These are phyloP conservation scores for Stemphylium lycopersici DNA, from an alignment of 2,329 filamentous ascomycete genomes.

Conservation along the genomic window DNA sequence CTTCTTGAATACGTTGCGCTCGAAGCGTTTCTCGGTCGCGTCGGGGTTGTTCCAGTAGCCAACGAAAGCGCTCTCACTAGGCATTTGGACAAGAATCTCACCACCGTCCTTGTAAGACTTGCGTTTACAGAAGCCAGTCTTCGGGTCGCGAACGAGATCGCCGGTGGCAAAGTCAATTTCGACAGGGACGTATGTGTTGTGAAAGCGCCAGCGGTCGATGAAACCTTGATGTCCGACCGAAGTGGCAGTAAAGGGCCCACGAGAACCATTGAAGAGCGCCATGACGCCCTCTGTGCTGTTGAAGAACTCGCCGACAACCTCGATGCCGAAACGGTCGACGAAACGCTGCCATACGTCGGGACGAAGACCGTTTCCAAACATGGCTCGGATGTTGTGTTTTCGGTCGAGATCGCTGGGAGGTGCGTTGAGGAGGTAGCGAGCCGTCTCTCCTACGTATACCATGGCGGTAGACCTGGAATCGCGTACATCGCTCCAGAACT, in stretches of 20 bases:
- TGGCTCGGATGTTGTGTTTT: conserved; percentile 63
- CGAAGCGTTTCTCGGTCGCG: conserved; percentile 65
- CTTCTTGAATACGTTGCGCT: conserved; percentile 54
- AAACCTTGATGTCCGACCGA: conserved; percentile 75
- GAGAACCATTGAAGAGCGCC: conserved; percentile 63
- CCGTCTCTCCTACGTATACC: conserved; percentile 79
- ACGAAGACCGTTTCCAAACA: conserved; percentile 71
- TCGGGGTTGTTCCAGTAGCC: conserved; percentile 73
- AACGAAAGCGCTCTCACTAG: conserved; percentile 64
- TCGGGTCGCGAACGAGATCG: conserved; percentile 68
- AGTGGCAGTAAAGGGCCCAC: conserved; percentile 66
- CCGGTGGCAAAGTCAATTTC: conserved; percentile 71
- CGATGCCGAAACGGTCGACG: conserved; percentile 66
- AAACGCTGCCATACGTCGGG: conserved; percentile 73
- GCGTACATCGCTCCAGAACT: conserved; percentile 75
- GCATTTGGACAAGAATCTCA: conserved; percentile 73
- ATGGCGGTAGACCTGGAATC: conserved; percentile 72
- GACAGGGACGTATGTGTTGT: conserved; percentile 68
- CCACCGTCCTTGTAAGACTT: conserved; percentile 71
- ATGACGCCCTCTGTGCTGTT: conserved; percentile 77
- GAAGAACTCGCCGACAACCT: conserved; percentile 74
- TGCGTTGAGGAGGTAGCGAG: conserved; percentile 73
- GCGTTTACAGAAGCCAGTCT: conserved; percentile 70
- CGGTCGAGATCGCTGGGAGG: conserved; percentile 68
- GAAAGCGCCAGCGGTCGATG: conserved; percentile 60